These are phyloP conservation scores for Candida nonsorbophila DNA, from an alignment of 805 yeast species.

Conservation along the genomic window DNA sequence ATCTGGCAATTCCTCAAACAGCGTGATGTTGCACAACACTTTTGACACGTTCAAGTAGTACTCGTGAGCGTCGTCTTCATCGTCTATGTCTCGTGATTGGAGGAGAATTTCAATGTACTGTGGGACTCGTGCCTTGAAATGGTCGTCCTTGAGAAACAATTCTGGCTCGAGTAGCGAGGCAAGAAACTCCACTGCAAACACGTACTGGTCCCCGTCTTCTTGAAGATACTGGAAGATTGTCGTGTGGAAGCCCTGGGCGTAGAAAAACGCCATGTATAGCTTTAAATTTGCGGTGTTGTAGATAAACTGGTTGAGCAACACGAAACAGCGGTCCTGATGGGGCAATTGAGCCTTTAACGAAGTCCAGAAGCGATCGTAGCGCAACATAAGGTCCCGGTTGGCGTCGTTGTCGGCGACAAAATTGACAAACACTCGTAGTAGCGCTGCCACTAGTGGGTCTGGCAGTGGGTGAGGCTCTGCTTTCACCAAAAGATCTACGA, in stretches of 20 bases:
- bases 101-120: slow-evolving; percentile 4
- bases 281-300: slow-evolving; percentile 16
- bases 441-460: slow-evolving; percentile 10
- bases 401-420: slow-evolving; percentile 28
- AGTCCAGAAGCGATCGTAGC: slow-evolving; percentile 15
- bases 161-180: slow-evolving; percentile 10
- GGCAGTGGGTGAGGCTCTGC: not conserved
- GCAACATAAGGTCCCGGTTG: slow-evolving; percentile 12
- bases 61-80: slow-evolving; percentile 10
- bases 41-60: slow-evolving; percentile 7
- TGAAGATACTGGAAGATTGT: slow-evolving; percentile 1
- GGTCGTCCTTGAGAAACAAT: slow-evolving; percentile 3
- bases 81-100: slow-evolving; percentile 2
- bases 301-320: slow-evolving; percentile 28
- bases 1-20: slow-evolving; percentile 11
- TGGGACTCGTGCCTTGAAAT: slow-evolving; percentile 3
- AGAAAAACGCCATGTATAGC: slow-evolving; percentile 12
- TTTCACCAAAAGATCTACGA: slow-evolving; percentile 1
- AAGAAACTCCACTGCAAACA: slow-evolving; percentile 7
- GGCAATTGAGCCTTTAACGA: slow-evolving; percentile 1
- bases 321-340: slow-evolving; percentile 10
- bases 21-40: slow-evolving; percentile 15
- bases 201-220: slow-evolving; percentile 1
- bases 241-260: not conserved
- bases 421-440: slow-evolving; percentile 27